Conservation (phyloP, 495 filamentous ascomycete genomes). For the Penicillium psychrofluorescens region DNA sequence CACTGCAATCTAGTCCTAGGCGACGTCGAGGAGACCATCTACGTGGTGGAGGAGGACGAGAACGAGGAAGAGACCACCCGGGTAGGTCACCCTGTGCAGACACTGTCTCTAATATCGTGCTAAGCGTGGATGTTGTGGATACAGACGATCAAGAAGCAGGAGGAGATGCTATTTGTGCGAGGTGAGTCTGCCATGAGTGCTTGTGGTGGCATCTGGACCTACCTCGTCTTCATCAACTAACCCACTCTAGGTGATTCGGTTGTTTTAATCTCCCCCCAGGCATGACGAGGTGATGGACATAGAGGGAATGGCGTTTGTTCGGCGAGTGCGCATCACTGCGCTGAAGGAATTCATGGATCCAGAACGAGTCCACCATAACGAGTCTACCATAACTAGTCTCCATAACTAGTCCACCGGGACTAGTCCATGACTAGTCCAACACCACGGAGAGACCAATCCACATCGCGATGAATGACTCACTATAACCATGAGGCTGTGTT, state of each 20-base stretch:
- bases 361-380: too few relatives aligned
- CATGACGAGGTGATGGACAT: constrained; percentile 25
- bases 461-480: constrained; percentile 10
- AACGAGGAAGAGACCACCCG: constrained; percentile 69
- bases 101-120: too few relatives aligned
- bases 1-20: constrained; percentile 98
- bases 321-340: constrained; percentile 5
- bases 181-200: constrained; percentile 44
- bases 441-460: constrained; percentile 12
- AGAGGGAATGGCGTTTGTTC: constrained; percentile 11
- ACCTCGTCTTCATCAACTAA: constrained; percentile 3
- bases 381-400: too few relatives aligned
- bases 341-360: too few relatives aligned
- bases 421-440: too few relatives aligned
- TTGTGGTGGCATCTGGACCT: neutral
- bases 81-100: constrained; percentile 37
- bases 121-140: neutral
- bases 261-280: constrained; percentile 84
- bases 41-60: constrained; percentile 75
- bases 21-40: constrained; percentile 96
- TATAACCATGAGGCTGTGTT: constrained; percentile 26
- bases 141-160: constrained; percentile 89
- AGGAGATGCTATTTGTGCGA: constrained; percentile 98
- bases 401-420: too few relatives aligned
- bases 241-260: constrained; percentile 74